phyloP scores from a whole-genome alignment of 164 flowering plant genomes.

The Annona squamosa region DNA sequence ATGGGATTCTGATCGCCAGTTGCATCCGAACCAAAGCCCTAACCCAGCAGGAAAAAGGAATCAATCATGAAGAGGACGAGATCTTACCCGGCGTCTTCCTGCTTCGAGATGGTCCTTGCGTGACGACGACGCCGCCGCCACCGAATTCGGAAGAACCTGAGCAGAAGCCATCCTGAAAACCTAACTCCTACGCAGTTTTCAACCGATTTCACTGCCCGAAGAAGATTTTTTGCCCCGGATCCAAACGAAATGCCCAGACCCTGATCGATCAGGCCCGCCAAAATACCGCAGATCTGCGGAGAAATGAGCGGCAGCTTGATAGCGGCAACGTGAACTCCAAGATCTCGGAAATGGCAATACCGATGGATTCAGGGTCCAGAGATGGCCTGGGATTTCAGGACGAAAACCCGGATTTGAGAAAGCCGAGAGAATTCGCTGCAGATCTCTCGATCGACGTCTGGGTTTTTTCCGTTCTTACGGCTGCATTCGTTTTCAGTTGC shows the following conservation, averaged over 20 bases:
- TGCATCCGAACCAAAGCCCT: background rate
- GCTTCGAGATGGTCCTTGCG: conserved; percentile 68
- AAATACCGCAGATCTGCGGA: background rate
- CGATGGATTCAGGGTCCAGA: background rate
- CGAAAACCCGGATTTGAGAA: background rate
- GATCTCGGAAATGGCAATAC: background rate
- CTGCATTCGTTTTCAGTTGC: background rate
- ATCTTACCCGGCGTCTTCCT: conserved; percentile 65
- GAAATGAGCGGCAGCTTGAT: background rate
- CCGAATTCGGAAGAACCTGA: conserved; percentile 48
- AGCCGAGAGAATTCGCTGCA: background rate
- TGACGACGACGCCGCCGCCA: conserved; percentile 34
- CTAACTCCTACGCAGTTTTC: conserved; percentile 3
- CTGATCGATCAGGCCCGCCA: background rate
- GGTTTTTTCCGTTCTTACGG: background rate
- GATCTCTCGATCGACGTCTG: background rate
- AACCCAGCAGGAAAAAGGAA: background rate
- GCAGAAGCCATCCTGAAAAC: conserved; percentile 57
- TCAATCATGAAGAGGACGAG: background rate
- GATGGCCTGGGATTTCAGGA: background rate
- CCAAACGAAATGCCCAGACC: background rate
- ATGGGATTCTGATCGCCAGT: background rate
- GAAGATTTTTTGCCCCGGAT: background rate
- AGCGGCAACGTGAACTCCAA: background rate
- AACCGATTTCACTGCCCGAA: background rate